These are phyloP conservation scores for Neurospora sp. DNA, from an alignment of 2,329 filamentous ascomycete genomes.

Conservation along the genomic window DNA sequence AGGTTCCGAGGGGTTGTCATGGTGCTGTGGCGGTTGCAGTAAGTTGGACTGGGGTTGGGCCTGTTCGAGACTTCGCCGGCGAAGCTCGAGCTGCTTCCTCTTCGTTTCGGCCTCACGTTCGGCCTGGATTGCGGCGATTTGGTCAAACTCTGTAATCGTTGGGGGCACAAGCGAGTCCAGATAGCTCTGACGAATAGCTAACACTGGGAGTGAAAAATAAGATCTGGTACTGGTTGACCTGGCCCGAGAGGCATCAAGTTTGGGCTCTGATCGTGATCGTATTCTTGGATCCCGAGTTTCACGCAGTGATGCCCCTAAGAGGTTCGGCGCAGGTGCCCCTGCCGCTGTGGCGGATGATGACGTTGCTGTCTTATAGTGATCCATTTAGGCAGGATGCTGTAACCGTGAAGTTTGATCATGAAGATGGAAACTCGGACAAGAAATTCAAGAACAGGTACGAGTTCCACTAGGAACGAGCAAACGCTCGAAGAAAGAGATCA, in stretches of 20 bases:
- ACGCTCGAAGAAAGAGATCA: not conserved
- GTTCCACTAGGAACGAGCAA: not conserved
- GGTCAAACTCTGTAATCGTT: slow-evolving; percentile 14
- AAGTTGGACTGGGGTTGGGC: not conserved
- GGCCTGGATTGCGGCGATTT: slow-evolving; percentile 15
- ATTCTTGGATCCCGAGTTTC: not conserved
- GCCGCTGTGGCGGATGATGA: not conserved
- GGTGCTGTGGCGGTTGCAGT: not conserved
- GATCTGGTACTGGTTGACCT: not conserved
- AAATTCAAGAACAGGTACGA: not conserved
- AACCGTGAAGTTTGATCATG: not conserved
- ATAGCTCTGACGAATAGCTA: slow-evolving; percentile 7
- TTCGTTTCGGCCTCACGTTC: slow-evolving; percentile 17
- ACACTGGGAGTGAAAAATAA: not conserved
- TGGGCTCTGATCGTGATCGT: not conserved
- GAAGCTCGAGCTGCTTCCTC: slow-evolving; percentile 11
- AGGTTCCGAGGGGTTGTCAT: not conserved
- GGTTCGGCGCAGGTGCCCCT: not conserved
- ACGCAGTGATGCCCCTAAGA: not conserved
- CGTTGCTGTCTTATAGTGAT: not conserved
- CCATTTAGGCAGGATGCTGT: not conserved
- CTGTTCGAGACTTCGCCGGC: slow-evolving; percentile 12
- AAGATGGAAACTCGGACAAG: not conserved
- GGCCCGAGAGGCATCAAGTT: not conserved
- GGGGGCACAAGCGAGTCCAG: slow-evolving; percentile 15